Evolutionary conservation across 176 grass and related monocot species (phyloP).

Genomic region (Calamus simplicifolius): DNA sequence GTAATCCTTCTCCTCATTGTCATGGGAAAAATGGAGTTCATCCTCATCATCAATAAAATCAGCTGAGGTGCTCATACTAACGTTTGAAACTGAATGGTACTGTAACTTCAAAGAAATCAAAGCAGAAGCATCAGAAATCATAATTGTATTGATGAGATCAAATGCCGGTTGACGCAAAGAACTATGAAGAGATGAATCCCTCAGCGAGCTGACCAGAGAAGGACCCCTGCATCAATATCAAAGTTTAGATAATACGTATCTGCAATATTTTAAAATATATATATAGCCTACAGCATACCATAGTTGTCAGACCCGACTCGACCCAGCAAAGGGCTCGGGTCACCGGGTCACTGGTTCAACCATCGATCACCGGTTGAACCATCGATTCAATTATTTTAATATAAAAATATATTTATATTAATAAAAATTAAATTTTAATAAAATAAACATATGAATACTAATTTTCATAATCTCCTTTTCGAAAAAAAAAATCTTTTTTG

Average conservation of each 20-base stretch:
- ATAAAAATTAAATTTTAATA: too few relatives aligned
- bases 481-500: too few relatives aligned
- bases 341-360: too few relatives aligned
- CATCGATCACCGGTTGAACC: too few relatives aligned
- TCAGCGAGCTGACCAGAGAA: constrained; percentile 76
- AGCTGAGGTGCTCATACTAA: constrained; percentile 21
- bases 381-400: too few relatives aligned
- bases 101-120: constrained; percentile 68
- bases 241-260: constrained; percentile 20
- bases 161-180: constrained; percentile 90
- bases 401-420: too few relatives aligned
- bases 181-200: constrained; percentile 65
- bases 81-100: constrained; percentile 23
- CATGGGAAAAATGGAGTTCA: constrained; percentile 43
- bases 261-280: constrained; percentile 5
- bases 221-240: constrained; percentile 55
- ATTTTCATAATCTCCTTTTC: too few relatives aligned
- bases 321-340: too few relatives aligned
- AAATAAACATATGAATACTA: too few relatives aligned
- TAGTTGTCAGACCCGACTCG: too few relatives aligned
- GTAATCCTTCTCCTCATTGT: constrained; percentile 38
- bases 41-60: constrained; percentile 61
- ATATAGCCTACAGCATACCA: too few relatives aligned
- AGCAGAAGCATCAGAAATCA: constrained; percentile 97
- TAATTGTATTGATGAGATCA: constrained; percentile 82